Conservation (phyloP, 1,284 basidiomycete species). For the Hemileia vastatrix region DNA sequence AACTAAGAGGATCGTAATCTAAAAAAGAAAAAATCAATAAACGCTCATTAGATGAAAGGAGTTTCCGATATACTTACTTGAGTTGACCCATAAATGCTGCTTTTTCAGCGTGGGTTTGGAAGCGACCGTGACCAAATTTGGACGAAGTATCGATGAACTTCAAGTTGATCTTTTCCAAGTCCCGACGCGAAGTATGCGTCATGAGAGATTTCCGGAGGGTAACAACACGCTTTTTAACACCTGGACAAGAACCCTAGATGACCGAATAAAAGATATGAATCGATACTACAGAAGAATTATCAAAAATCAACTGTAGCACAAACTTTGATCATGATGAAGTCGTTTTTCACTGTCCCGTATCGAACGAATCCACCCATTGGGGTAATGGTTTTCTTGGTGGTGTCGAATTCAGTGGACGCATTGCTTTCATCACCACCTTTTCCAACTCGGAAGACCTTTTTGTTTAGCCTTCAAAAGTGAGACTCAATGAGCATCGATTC, state of each 20-base stretch:
- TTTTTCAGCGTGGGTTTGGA: conserved; percentile 22
- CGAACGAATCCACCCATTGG: conserved; percentile 99
- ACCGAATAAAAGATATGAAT: not conserved
- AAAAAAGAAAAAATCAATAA: too few relatives aligned
- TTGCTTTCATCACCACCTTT: conserved; percentile 69
- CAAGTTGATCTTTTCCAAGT: conserved; percentile 93
- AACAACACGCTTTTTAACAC: conserved; percentile 95
- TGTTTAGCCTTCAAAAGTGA: conserved; percentile 44
- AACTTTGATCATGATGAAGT: conserved; percentile 72
- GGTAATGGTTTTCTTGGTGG: conserved; percentile 89
- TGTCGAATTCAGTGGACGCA: conserved; percentile 85
- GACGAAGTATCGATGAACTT: conserved; percentile 98
- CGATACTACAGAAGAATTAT: not conserved
- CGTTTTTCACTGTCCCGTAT: conserved; percentile 97
- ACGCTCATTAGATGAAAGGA: too few relatives aligned
- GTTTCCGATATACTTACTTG: too few relatives aligned
- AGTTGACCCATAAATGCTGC: conserved; percentile 23
- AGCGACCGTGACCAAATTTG: conserved; percentile 61
- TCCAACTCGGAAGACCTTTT: conserved; percentile 69
- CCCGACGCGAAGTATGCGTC: conserved; percentile 60
- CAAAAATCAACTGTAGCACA: conserved; percentile 25
- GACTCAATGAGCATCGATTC: conserved; percentile 89
- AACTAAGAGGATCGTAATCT: too few relatives aligned
- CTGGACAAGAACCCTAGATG: conserved; percentile 75
- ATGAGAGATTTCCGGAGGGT: conserved; percentile 81